Percentiles rank a stretch among this genome's conserved stretches.
phyloP scores from a whole-genome alignment of 2,329 filamentous ascomycete genomes.

The Penicillium sp. region DNA sequence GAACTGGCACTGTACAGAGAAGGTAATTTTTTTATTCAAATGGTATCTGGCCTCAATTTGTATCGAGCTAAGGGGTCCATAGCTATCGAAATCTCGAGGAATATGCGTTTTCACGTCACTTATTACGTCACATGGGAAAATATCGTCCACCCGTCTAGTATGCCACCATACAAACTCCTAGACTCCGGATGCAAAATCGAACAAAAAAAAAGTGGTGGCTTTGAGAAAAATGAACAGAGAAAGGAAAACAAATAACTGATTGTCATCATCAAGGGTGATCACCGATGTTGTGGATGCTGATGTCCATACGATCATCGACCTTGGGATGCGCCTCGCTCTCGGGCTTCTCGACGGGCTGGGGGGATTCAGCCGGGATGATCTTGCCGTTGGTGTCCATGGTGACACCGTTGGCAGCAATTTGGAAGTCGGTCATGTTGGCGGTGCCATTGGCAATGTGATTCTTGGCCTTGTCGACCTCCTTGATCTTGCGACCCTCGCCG shows the following conservation, averaged over 20 bases:
- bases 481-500: constrained; percentile 71
- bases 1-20: neutral
- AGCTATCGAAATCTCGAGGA: constrained; percentile 6
- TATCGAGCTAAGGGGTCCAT: constrained; percentile 3
- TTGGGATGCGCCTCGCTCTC: constrained; percentile 44
- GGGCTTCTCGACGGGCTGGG: neutral
- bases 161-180: constrained; percentile 31
- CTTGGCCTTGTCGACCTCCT: constrained; percentile 68
- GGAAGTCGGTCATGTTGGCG: constrained; percentile 65
- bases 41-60: constrained; percentile 17
- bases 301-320: constrained; percentile 62
- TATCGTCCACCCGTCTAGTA: constrained; percentile 27
- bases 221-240: constrained; percentile 15
- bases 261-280: constrained; percentile 47
- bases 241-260: constrained; percentile 20
- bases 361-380: constrained; percentile 57
- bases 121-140: constrained; percentile 8
- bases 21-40: constrained; percentile 3
- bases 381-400: constrained; percentile 62
- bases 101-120: constrained; percentile 27
- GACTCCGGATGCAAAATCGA: constrained; percentile 33
- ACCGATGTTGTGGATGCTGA: constrained; percentile 64
- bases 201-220: constrained; percentile 5
- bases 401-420: constrained; percentile 67
- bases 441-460: constrained; percentile 68